Base-by-base conservation (phyloP, 495 filamentous ascomycete genomes). In the Aspergillus panamensis region DNA sequence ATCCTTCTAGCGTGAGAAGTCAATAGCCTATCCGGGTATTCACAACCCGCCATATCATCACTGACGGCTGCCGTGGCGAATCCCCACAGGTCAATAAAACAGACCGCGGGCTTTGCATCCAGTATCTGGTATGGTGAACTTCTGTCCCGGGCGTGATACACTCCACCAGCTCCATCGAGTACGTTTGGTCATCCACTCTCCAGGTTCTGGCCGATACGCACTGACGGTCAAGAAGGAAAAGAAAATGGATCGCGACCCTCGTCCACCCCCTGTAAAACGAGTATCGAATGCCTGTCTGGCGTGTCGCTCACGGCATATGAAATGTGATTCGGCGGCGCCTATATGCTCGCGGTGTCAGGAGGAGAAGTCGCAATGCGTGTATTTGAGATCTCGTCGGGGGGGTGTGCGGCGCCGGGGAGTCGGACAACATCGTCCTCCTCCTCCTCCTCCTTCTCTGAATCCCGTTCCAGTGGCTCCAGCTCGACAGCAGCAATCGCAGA, bases 291-390 rank as follows among this genome's bases (percentile, higher is more conserved):
- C 63, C 37, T 68, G 66, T 37, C 29, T 63, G 37, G 56, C 58
- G 9, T 68, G 66, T 48, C 66, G 66, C 50, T 68, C 62, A 8
- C 58, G 61, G 13, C 63, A 66, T 21, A 19, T 61, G 20, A 62
- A 63, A 55, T 68, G 66, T 45, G 66, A 65, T 31, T 63, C 60
- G 3, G 55, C 59, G 50, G 40, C 42, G 29, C 66, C 66, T 13
- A 29, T 35, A 13, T 68, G 63, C 47, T 20, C 35, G 1, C 66
- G 66, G 53, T 68, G 66, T 37, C 20, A 59, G 1, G 58, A 63
- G 20, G 48, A 57, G 29, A 55, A 52, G n/a, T 58, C 61, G 7
- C 42, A 62, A 32, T 68, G 66, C 37, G 47, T 45, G 29, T 65
- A 68, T 57, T 48, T 61, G 0, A 61, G 37, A 53, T 68, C 66